Conservation (phyloP, 2,329 filamentous ascomycete genomes). For the Aspergillus nomiae region DNA sequence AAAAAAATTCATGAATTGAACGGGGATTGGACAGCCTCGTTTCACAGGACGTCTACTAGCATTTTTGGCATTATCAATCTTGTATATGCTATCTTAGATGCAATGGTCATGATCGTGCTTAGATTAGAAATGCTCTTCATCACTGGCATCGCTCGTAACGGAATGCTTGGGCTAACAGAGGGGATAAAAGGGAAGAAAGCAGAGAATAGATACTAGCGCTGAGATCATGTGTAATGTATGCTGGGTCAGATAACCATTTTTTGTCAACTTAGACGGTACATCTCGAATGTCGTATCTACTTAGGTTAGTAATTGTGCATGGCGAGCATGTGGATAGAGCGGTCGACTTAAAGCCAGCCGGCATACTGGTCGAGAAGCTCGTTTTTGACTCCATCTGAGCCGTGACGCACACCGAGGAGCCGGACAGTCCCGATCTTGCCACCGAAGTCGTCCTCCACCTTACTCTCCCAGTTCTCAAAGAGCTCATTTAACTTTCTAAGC, state of each 20-base stretch:
- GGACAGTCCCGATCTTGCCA: conserved; percentile 48
- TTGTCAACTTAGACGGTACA: neutral
- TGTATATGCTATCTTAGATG: neutral
- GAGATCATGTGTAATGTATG: neutral
- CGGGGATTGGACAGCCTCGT: neutral
- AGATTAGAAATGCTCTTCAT: neutral
- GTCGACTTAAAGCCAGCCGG: conserved; percentile 31
- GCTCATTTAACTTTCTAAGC: conserved; percentile 59
- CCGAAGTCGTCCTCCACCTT: conserved; percentile 46
- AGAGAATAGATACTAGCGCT: neutral
- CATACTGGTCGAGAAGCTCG: conserved; percentile 42
- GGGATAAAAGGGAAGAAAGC: neutral
- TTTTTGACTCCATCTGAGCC: conserved; percentile 49
- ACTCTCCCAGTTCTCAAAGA: conserved; percentile 67
- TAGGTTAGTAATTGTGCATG: neutral
- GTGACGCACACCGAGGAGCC: conserved; percentile 47
- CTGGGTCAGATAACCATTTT: too few relatives aligned
- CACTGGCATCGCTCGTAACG: neutral
- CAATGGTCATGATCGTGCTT: neutral
- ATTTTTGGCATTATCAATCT: neutral
- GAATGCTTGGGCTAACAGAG: neutral
- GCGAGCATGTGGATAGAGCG: neutral
- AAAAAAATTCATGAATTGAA: neutral
- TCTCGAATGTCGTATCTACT: neutral
- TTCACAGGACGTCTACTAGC: neutral